Evolutionary conservation across 306 rosid genomes (phyloP), one percentile per base, ranked within the genome.

Genomic region (Cicer arietinum): DNA sequence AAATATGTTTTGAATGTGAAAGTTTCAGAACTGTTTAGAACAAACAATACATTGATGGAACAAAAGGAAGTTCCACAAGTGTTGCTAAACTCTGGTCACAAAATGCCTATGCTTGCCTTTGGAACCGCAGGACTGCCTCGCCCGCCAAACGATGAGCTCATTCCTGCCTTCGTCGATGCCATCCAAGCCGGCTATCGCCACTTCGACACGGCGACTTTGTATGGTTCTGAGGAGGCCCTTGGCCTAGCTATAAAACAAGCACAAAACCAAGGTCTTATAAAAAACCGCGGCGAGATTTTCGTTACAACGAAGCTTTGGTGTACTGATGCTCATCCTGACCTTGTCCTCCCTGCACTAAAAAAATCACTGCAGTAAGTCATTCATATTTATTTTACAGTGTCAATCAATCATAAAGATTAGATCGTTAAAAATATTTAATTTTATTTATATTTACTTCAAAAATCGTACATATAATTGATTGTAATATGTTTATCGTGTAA

Each of bases 281-380:
- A 83, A 4, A 71, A 67, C 0, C 69, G 85, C 1, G 56, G 46
- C 22, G 87, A 90, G 10, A 57, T 90, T 20, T 88, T 88, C 51
- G 69, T 88, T 51, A 83, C 87, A 1, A 17, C 88, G 39, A 87
- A 89, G 83, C 83, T 87, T 0, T 84, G 82, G 78, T 44, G 74
- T 13, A 44, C 56, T 46, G 67, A 79, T 53, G 83, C 91, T 35
- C 79, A 85, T 54, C 90, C 82, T 71, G 61, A 76, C 42, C 82
- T 60, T 67, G 85, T 87, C 7, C 56, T 83, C 20, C 86, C 83
- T 2, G 87, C 88, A 18, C 61, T 86, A 44, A 64, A 59, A 30
- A 78, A 10, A 39, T 58, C 87, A 16, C 76, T 88, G 8, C 10
- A 48, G 87, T 83, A 83, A 43, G 6, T 30, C 37, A 30, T 3